Conservation (phyloP, 2,329 filamentous ascomycete species). For the Sporothrix brunneoviolacea region DNA sequence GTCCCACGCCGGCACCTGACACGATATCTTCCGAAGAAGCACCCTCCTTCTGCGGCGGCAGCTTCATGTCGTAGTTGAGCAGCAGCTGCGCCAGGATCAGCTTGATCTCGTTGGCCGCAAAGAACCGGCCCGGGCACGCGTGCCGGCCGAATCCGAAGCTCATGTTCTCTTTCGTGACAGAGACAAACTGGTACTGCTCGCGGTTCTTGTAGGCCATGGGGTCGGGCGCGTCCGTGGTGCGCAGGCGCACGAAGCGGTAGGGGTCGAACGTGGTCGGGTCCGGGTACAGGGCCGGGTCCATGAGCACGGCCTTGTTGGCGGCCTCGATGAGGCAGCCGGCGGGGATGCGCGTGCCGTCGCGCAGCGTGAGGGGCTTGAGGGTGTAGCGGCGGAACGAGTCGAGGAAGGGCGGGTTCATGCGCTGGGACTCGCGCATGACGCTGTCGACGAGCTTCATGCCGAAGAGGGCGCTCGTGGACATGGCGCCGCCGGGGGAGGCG, state of each 20-base stretch:
- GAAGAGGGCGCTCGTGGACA: constrained; percentile 24
- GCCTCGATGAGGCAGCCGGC: constrained; percentile 37
- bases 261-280: constrained; percentile 33
- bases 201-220: constrained; percentile 1
- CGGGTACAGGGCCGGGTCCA: constrained; percentile 31
- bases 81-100: constrained; percentile 26
- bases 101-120: constrained; percentile 32
- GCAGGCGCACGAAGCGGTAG: constrained; percentile 32
- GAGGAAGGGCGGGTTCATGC: constrained; percentile 20
- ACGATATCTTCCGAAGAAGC: constrained; percentile 21
- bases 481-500: constrained; percentile 22
- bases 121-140: constrained; percentile 33
- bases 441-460: constrained; percentile 28
- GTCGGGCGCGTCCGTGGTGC: constrained; percentile 19
- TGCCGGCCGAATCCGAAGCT: constrained; percentile 35
- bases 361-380: not conserved
- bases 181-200: constrained; percentile 34
- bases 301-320: constrained; percentile 29
- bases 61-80: constrained; percentile 25
- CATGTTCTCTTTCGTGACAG: constrained; percentile 27
- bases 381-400: not conserved
- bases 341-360: constrained; percentile 24
- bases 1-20: not conserved
- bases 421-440: constrained; percentile 27
- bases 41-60: constrained; percentile 17